Percentiles rank a stretch among this genome's conserved stretches.
These are phyloP conservation scores for Penicillium alfredii DNA, from an alignment of 495 filamentous ascomycete species.

Conservation along the genomic window DNA sequence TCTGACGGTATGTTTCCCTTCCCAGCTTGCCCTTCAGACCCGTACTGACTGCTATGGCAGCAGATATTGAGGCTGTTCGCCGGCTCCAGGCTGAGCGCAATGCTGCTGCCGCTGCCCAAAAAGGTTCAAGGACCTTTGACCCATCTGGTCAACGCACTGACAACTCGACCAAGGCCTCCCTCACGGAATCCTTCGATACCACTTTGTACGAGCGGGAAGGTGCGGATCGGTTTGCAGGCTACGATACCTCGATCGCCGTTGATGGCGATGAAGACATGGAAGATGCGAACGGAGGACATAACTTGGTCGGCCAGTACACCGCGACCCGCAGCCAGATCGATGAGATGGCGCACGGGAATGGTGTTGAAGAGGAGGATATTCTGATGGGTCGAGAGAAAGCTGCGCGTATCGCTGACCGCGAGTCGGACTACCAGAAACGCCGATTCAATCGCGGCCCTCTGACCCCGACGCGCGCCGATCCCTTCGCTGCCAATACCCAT, in stretches of 20 bases:
- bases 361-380: slow-evolving; percentile 88
- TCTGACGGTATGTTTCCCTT: slow-evolving; percentile 53
- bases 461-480: slow-evolving; percentile 82
- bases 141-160: slow-evolving; percentile 81
- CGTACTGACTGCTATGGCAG: slow-evolving; percentile 33
- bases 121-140: slow-evolving; percentile 84
- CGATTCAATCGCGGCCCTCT: slow-evolving; percentile 74
- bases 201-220: slow-evolving; percentile 81
- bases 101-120: slow-evolving; percentile 70
- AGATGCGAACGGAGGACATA: slow-evolving; percentile 67
- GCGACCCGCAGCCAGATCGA: slow-evolving; percentile 86
- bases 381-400: slow-evolving; percentile 81
- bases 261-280: slow-evolving; percentile 75
- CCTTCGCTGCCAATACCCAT: slow-evolving; percentile 72
- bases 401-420: slow-evolving; percentile 81
- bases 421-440: slow-evolving; percentile 97
- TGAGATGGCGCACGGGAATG: slow-evolving; percentile 81
- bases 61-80: slow-evolving; percentile 77
- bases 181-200: slow-evolving; percentile 93
- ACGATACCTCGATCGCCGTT: slow-evolving; percentile 79
- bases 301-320: slow-evolving; percentile 94
- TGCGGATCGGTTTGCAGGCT: slow-evolving; percentile 80
- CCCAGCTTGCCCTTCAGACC: slow-evolving; percentile 10
- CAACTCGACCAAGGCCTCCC: slow-evolving; percentile 85
- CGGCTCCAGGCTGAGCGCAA: slow-evolving; percentile 91